Base-by-base conservation (phyloP, 2,329 filamentous ascomycete species). In the Spiromastix sp. region DNA sequence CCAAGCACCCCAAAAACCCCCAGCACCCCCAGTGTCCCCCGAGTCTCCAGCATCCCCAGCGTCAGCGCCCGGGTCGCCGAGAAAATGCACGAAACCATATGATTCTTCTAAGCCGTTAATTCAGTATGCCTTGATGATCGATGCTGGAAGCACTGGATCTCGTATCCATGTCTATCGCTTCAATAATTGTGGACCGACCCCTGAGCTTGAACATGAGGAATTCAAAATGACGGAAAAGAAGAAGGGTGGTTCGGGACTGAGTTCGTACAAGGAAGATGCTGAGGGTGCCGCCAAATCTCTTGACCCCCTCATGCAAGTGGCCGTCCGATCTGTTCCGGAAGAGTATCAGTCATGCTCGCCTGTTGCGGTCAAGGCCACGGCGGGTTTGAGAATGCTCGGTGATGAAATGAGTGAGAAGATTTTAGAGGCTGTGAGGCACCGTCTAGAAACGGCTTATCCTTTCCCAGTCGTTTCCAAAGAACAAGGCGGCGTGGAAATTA, bases 151-250 rank as follows among this genome's bases (percentile, higher is more conserved):
- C 68, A 96, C 91, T 36, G 91, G 91, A 42, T 96, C 91, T 41
- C 82, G 91, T 50, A 95, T 98, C 56, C 93, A 98, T 67, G 86
- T 96, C 40, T 98, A 95, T 72, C 84, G 86, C 57, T 98, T 96
- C 75, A 96, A 96, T 71, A 96, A 96, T 68, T 98, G 89, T 66
- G 91, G 87, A 9, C 66, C 85, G 5, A 87, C 87, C n/a, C 91
- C 91, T 17, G 87, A 95, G 64, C 74, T 98, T 33, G 91, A 98
- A 64, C 69, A 78, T 54, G 91, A 98, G 57, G 73, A 84, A 39
- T 98, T 98, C 63, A 79, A 89, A 68, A 86, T 87, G 81, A 96
- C 87, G 8, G 78, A 84, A 56, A 89, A 85, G 72, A 78, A 74
- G 48, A 73, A 84, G 36, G 85, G 86, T 42, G 67, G 91, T 65